These are phyloP conservation scores for Melampsora americana DNA, from an alignment of 1,284 basidiomycete species.

Conservation along the genomic window DNA sequence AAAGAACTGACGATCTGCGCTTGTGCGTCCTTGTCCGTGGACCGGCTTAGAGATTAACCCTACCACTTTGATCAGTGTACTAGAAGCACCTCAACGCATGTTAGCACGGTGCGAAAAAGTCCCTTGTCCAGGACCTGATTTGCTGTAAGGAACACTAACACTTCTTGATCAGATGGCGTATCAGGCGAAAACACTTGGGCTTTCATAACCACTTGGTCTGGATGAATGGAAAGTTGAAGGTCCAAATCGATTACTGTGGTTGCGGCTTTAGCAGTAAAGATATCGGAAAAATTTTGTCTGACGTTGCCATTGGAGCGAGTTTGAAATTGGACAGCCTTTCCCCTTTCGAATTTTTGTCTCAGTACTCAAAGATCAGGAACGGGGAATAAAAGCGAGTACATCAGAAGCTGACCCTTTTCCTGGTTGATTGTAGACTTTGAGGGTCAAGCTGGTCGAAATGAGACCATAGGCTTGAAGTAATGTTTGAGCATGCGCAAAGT, in stretches of 20 bases:
- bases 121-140: background rate
- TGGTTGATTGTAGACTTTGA: constrained; percentile 71
- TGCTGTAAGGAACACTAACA: constrained; percentile 13
- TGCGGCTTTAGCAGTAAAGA: constrained; percentile 81
- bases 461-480: constrained; percentile 86
- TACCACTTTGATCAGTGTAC: constrained; percentile 60
- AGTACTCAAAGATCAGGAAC: constrained; percentile 16
- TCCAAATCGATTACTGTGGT: constrained; percentile 72
- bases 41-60: constrained; percentile 77
- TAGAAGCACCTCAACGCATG: constrained; percentile 8
- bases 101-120: background rate
- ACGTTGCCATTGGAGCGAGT: constrained; percentile 67
- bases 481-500: constrained; percentile 78
- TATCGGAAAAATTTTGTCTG: constrained; percentile 66
- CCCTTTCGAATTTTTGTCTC: constrained; percentile 54
- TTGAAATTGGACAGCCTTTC: constrained; percentile 68
- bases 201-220: constrained; percentile 58
- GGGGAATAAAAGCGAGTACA: constrained; percentile 15
- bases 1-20: constrained; percentile 84
- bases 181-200: constrained; percentile 13
- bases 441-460: constrained; percentile 65
- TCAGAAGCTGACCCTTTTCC: constrained; percentile 65
- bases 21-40: constrained; percentile 68
- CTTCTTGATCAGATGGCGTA: constrained; percentile 36
- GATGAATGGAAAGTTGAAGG: constrained; percentile 67